These are phyloP conservation scores for Phytopythium cucurbitacearum DNA, from an alignment of 352 stramenopile species.

Conservation along the genomic window DNA sequence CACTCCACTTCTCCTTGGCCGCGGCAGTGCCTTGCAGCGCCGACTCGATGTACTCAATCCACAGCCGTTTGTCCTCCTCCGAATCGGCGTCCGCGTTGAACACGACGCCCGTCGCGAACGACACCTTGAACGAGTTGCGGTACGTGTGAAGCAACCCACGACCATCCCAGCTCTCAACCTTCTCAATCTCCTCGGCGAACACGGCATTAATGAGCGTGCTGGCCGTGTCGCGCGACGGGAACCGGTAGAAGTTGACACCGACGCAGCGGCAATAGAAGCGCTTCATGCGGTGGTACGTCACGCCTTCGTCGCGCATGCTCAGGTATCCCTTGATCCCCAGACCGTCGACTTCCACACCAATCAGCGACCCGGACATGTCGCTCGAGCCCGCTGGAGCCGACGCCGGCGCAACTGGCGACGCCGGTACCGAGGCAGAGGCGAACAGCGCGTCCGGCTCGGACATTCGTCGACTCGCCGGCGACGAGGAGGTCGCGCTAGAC, in stretches of 20 bases:
- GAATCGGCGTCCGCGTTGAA: slow-evolving; percentile 80
- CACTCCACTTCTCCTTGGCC: slow-evolving; percentile 35
- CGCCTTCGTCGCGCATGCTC: slow-evolving; percentile 77
- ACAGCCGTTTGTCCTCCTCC: slow-evolving; percentile 73
- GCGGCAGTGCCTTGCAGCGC: slow-evolving; percentile 38
- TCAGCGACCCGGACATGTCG: not conserved
- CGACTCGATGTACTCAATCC: slow-evolving; percentile 74
- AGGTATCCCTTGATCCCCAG: slow-evolving; percentile 74
- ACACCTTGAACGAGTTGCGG: slow-evolving; percentile 81
- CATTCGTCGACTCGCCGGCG: slow-evolving; percentile 12
- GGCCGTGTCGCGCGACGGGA: slow-evolving; percentile 59
- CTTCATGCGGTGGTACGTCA: slow-evolving; percentile 86
- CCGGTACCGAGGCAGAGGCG: slow-evolving; percentile 2
- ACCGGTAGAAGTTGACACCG: slow-evolving; percentile 77
- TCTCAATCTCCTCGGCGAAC: slow-evolving; percentile 67
- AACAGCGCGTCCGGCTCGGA: slow-evolving; percentile 14
- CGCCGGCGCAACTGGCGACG: slow-evolving; percentile 1
- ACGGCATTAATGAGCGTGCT: slow-evolving; percentile 51
- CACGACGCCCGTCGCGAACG: slow-evolving; percentile 61
- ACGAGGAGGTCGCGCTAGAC: slow-evolving; percentile 2
- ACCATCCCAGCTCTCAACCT: slow-evolving; percentile 82
- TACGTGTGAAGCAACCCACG: slow-evolving; percentile 81
- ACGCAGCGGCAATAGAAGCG: slow-evolving; percentile 78
- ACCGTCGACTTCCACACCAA: slow-evolving; percentile 49
- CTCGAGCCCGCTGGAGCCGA: not conserved